A percentile compares a stretch with the other conserved stretches of the same genome.
Evolutionary conservation across 176 grass and related monocot species (phyloP).

Genomic region (Aechmea fasciata): DNA sequence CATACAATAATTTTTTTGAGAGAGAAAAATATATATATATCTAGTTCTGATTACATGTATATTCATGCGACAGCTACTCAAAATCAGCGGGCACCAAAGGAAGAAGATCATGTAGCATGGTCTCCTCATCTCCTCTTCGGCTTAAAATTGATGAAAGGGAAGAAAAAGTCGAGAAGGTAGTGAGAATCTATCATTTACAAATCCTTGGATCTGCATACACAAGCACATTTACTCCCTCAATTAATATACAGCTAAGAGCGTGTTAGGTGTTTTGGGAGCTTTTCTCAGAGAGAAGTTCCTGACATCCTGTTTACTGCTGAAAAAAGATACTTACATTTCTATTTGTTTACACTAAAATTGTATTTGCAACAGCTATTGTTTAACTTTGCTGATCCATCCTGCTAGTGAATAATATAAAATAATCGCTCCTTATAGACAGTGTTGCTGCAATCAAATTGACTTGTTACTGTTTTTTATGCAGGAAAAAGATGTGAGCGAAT

Average conservation of each 20-base stretch:
- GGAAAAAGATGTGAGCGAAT: slow-evolving; percentile 38
- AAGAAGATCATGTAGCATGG: slow-evolving; percentile 25
- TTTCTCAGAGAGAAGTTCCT: no score
- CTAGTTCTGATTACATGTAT: slow-evolving; percentile 1
- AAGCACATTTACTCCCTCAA: background rate
- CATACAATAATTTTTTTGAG: background rate
- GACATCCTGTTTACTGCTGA: no score
- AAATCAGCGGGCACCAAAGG: slow-evolving; percentile 36
- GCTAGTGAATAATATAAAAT: no score
- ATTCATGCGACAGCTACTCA: slow-evolving; percentile 33
- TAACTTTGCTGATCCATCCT: no score
- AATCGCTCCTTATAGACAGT: background rate
- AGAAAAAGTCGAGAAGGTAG: slow-evolving; percentile 25
- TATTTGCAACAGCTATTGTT: no score
- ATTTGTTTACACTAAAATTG: no score
- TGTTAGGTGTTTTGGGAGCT: no score
- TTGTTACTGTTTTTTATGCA: slow-evolving; percentile 20
- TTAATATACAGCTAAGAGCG: no score
- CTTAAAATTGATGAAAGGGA: slow-evolving; percentile 23
- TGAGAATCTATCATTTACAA: background rate
- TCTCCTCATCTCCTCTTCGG: slow-evolving; percentile 8
- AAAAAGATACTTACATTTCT: no score
- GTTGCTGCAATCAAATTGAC: background rate
- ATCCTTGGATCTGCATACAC: background rate
- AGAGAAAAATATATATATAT: slow-evolving; percentile 1